phyloP scores from a whole-genome alignment of 108 stramenopile genomes.

The Conticribra weissflogii region DNA sequence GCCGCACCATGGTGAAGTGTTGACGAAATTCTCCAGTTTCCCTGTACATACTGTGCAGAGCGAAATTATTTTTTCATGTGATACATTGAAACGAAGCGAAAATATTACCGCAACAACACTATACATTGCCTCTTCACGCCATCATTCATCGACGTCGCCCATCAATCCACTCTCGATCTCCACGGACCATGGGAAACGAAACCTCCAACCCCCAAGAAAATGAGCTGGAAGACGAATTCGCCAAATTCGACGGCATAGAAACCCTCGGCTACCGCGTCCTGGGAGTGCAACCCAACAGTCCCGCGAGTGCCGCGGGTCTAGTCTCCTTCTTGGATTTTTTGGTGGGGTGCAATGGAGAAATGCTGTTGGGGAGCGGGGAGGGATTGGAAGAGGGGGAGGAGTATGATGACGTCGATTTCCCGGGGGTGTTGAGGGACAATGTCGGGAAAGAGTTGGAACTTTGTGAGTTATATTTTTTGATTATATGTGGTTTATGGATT shows the following conservation, averaged over 20 bases:
- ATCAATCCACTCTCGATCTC: no score
- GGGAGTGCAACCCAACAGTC: slow-evolving; percentile 93
- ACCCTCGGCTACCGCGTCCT: slow-evolving; percentile 94
- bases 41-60: no score
- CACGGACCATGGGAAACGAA: slow-evolving; percentile 60
- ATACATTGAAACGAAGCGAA: no score
- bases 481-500: background rate
- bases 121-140: no score
- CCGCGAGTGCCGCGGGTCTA: slow-evolving; percentile 89
- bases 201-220: slow-evolving; percentile 26
- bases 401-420: slow-evolving; percentile 85
- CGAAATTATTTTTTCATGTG: no score
- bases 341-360: slow-evolving; percentile 79
- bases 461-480: slow-evolving; percentile 45
- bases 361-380: slow-evolving; percentile 80
- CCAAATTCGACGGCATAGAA: slow-evolving; percentile 80
- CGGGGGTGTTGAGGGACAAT: slow-evolving; percentile 60
- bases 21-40: no score
- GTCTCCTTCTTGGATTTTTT: slow-evolving; percentile 96
- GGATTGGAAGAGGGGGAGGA: slow-evolving; percentile 75
- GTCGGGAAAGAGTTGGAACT: slow-evolving; percentile 61
- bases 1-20: no score
- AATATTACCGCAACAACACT: no score
- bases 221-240: slow-evolving; percentile 42
- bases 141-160: no score